These are phyloP conservation scores for Chaetomium strumarium DNA, from an alignment of 2,329 filamentous ascomycete genomes.

Conservation along the genomic window DNA sequence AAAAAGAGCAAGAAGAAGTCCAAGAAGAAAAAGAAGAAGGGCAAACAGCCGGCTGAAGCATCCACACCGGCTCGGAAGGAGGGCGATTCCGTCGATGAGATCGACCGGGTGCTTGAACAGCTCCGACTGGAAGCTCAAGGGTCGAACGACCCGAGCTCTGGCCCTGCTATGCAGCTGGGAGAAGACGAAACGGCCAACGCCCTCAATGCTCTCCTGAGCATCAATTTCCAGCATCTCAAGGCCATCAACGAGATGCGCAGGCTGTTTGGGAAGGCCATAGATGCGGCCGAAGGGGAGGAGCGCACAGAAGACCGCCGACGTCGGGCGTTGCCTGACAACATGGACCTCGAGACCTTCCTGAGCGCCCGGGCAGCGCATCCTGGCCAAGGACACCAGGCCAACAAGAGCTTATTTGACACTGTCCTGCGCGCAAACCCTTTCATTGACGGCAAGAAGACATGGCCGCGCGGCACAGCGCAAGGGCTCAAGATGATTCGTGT, in stretches of 20 bases:
- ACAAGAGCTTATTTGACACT: conserved; percentile 63
- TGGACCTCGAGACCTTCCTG: conserved; percentile 53
- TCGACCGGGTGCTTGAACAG: conserved; percentile 48
- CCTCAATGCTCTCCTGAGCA: conserved; percentile 35
- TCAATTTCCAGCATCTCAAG: conserved; percentile 67
- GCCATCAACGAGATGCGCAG: conserved; percentile 83
- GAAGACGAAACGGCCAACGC: conserved; percentile 4
- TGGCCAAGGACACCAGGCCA: conserved; percentile 45
- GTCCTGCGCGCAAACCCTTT: conserved; percentile 74
- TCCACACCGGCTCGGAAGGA: conserved; percentile 18
- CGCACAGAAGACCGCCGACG: conserved; percentile 36
- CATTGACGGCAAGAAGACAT: conserved; percentile 79
- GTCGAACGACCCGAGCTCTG: conserved; percentile 7
- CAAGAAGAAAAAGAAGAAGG: conserved; percentile 34
- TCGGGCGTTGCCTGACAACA: conserved; percentile 39
- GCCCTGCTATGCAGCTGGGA: neutral
- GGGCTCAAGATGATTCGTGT: conserved; percentile 74
- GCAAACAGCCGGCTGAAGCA: conserved; percentile 35
- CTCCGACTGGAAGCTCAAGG: conserved; percentile 35
- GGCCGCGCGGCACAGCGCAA: conserved; percentile 72
- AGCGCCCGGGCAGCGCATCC: conserved; percentile 22
- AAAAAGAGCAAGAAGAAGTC: conserved; percentile 34
- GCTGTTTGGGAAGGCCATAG: conserved; percentile 53
- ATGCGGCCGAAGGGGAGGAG: conserved; percentile 46
- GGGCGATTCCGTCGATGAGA: conserved; percentile 43